Evolutionary conservation across 2,329 filamentous ascomycete genomes (phyloP), one percentile per base, ranked within the genome.

Genomic region (Didymella exigua): DNA sequence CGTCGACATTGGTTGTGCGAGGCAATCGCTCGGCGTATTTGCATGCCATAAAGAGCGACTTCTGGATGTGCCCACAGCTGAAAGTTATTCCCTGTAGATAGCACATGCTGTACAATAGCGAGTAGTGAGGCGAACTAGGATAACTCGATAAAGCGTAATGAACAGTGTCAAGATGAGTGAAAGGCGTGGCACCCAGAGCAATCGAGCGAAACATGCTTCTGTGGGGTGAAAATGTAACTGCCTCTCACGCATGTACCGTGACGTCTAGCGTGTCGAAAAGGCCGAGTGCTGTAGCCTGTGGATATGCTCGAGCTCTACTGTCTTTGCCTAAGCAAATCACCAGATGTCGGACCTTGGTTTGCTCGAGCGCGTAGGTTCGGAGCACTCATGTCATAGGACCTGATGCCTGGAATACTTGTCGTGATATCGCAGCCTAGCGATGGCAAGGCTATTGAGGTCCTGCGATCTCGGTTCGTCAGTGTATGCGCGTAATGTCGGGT

Each of bases 391-490:
- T 36, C 16, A 18, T 3, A 19, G 8, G 2, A 19, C 33, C 36
- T 19, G n/a, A 16, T 23, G 11, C 14, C 36, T 38, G 33, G 18
- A 36, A 8, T 5, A n/a, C 33, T 16, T 38, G n/a, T 14, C 18
- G 14, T 31, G 41, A 30, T 19, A 31, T 23, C 24, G 11, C 31
- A 23, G 19, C 31, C 43, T 27, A 18, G 26, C 24, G 41, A n/a
- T 44, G 11, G 5, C 2, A 16, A 23, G 16, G 18, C 29, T 23
- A 13, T 19, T 23, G 41, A 34, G 31, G 11, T 36, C 18, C 47
- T 47, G 41, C 34, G 50, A 55, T 50, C 52, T 46, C 46, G 16
- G 34, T 18, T 33, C 19, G 34, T 46, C 47, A 31, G 21, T 45
- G 46, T 40, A 49, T 44, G 37, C 33, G 51, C 40, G 51, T 49